Conservation (phyloP, 176 grass and related monocot species). For the Rhynchospora tenuis region DNA sequence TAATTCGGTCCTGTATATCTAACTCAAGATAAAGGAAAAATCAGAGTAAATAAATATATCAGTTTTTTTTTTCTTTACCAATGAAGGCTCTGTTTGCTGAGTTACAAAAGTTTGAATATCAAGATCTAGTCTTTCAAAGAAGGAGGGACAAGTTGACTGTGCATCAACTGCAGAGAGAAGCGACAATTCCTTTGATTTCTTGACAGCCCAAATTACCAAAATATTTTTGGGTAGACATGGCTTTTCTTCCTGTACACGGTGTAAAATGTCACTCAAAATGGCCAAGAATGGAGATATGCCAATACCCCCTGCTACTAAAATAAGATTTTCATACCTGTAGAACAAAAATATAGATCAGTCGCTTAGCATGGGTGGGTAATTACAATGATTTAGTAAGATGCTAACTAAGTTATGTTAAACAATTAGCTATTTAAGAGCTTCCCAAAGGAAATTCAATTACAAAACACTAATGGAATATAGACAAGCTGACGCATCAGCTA, state of each 20-base stretch:
- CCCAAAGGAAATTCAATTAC: not conserved
- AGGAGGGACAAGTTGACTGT: constrained; percentile 47
- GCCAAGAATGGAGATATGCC: constrained; percentile 87
- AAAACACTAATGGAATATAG: not conserved
- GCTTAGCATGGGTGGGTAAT: not conserved
- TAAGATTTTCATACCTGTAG: constrained; percentile 92
- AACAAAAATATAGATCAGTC: not conserved
- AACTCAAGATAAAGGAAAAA: not conserved
- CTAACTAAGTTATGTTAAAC: not conserved
- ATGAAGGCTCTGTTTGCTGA: constrained; percentile 53
- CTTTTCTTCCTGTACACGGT: constrained; percentile 56
- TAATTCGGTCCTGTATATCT: not conserved
- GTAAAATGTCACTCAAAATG: constrained; percentile 82
- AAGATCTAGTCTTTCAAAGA: constrained; percentile 53
- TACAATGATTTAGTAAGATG: not conserved
- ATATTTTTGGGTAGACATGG: constrained; percentile 73
- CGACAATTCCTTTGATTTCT: constrained; percentile 77
- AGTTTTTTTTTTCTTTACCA: constrained; percentile 39
- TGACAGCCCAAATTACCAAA: constrained; percentile 85
- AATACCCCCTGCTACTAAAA: constrained; percentile 92
- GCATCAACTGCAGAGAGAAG: constrained; percentile 65
- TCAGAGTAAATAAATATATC: not conserved
- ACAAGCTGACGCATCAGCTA: too few relatives aligned
- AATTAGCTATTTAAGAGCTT: not conserved
- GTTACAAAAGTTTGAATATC: constrained; percentile 83